Evolutionary conservation across 305 asterid species (phyloP).

Genomic region (Nicotiana rustica): DNA sequence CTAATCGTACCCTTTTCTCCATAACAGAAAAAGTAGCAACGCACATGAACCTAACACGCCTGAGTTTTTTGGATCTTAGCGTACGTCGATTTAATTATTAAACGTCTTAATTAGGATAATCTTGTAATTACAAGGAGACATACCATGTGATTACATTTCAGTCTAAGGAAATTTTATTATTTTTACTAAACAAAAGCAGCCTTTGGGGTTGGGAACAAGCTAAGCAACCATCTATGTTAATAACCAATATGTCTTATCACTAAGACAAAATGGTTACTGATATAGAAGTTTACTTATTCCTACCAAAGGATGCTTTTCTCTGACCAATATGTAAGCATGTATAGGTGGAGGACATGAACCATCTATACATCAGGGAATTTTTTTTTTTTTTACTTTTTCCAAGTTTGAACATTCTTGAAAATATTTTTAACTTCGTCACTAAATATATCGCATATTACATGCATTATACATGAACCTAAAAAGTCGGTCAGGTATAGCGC

Average conservation of each 20-base stretch:
- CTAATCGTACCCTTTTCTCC: not conserved
- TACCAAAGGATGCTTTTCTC: not conserved
- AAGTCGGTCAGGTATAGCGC: too few species aligned
- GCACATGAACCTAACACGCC: conserved; percentile 22
- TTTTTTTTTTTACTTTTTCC: too few species aligned
- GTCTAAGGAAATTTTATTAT: not conserved
- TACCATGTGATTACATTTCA: conserved; percentile 22
- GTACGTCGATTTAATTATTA: not conserved
- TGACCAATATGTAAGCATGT: not conserved
- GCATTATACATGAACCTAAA: too few species aligned
- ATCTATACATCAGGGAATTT: too few species aligned
- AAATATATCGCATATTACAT: too few species aligned
- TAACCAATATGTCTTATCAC: not conserved
- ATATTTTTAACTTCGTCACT: too few species aligned
- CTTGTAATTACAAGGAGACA: conserved; percentile 27
- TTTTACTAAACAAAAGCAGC: not conserved
- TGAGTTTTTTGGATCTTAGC: not conserved
- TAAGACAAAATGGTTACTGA: not conserved
- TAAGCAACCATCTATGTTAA: not conserved
- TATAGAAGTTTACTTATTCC: not conserved
- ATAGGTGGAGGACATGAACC: not conserved
- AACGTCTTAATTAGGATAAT: not conserved
- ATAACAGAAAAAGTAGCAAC: conserved; percentile 6
- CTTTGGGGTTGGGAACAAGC: not conserved
- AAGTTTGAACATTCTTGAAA: too few species aligned